Evolutionary conservation across 1,284 basidiomycete species (phyloP).

Genomic region (Anthracocystis panici-leucophaei): DNA sequence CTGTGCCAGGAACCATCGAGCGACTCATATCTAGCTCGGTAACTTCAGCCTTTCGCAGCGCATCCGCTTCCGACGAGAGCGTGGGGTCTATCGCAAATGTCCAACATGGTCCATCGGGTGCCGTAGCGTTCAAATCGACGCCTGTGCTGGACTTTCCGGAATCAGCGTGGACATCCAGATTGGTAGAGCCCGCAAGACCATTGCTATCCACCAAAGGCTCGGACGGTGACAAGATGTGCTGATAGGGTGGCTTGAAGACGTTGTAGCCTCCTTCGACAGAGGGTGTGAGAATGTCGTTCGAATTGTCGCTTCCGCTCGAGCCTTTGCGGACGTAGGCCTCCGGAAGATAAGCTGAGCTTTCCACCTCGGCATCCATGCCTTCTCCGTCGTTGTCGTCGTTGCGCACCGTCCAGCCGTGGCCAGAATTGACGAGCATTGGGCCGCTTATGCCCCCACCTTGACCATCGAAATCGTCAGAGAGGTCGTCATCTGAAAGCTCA

Average conservation of each 20-base stretch:
- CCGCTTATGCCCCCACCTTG: neutral
- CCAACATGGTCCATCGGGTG: conserved; percentile 5
- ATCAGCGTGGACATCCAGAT: neutral
- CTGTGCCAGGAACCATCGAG: neutral
- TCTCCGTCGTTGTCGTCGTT: conserved; percentile 9
- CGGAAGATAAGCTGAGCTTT: conserved; percentile 24
- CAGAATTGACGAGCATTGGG: conserved; percentile 50
- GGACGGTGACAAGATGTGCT: conserved; percentile 37
- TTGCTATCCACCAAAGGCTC: conserved; percentile 11
- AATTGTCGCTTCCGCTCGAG: conserved; percentile 36
- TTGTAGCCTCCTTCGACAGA: conserved; percentile 65
- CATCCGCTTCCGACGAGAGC: conserved; percentile 36
- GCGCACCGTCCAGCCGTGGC: conserved; percentile 53
- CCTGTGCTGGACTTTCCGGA: neutral
- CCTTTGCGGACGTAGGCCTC: conserved; percentile 35
- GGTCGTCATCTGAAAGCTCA: conserved; percentile 59
- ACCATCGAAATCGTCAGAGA: conserved; percentile 40
- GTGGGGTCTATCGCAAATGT: conserved; percentile 41
- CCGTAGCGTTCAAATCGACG: neutral
- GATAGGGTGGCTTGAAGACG: conserved; percentile 62
- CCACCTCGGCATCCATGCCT: conserved; percentile 6
- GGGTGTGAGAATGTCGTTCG: conserved; percentile 54
- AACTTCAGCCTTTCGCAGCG: conserved; percentile 38
- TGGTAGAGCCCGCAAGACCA: neutral
- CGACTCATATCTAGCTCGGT: conserved; percentile 13